A percentile compares a stretch with the other conserved stretches of the same genome.
Evolutionary conservation across 1,284 basidiomycete genomes (phyloP).

Genomic region (Leccinum proximum): DNA sequence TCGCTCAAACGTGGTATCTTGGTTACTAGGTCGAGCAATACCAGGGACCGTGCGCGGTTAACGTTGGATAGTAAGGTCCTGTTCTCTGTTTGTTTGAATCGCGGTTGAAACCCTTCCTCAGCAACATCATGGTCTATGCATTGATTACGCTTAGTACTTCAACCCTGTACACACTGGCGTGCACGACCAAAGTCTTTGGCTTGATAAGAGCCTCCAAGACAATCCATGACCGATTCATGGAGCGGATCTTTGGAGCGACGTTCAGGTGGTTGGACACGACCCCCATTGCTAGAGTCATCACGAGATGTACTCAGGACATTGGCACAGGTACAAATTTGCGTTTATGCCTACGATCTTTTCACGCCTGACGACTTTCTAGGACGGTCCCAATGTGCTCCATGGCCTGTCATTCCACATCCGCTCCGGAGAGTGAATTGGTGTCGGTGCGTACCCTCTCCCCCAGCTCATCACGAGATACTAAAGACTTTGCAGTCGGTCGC

Average conservation of each 20-base stretch:
- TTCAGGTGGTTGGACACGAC: slow-evolving; percentile 51
- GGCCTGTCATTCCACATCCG: slow-evolving; percentile 9
- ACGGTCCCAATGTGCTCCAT: slow-evolving; percentile 4
- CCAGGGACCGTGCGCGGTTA: slow-evolving; percentile 30
- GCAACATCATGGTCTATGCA: slow-evolving; percentile 5
- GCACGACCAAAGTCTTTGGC: slow-evolving; percentile 34
- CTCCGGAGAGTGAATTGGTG: slow-evolving; percentile 13
- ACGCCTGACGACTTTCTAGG: too few relatives aligned
- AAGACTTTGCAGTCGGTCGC: slow-evolving; percentile 11
- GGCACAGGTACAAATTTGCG: slow-evolving; percentile 16
- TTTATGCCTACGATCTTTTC: slow-evolving; percentile 8
- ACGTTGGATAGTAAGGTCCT: slow-evolving; percentile 29
- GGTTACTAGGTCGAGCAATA: slow-evolving; percentile 52
- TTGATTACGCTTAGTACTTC: slow-evolving; percentile 2
- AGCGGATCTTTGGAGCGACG: slow-evolving; percentile 53
- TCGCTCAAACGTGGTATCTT: slow-evolving; percentile 48
- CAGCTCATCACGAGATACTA: neutral
- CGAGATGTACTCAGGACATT: slow-evolving; percentile 19
- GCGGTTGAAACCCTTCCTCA: neutral
- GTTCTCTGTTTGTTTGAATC: neutral
- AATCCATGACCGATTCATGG: slow-evolving; percentile 56
- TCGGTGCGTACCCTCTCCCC: slow-evolving; percentile 7
- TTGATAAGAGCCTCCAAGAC: slow-evolving; percentile 51
- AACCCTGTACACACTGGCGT: slow-evolving; percentile 2
- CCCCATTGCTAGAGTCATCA: slow-evolving; percentile 14